Evolutionary conservation across 2,329 filamentous ascomycete species (phyloP), one percentile per base, ranked within the genome.

Genomic region (Alternaria alternata): DNA sequence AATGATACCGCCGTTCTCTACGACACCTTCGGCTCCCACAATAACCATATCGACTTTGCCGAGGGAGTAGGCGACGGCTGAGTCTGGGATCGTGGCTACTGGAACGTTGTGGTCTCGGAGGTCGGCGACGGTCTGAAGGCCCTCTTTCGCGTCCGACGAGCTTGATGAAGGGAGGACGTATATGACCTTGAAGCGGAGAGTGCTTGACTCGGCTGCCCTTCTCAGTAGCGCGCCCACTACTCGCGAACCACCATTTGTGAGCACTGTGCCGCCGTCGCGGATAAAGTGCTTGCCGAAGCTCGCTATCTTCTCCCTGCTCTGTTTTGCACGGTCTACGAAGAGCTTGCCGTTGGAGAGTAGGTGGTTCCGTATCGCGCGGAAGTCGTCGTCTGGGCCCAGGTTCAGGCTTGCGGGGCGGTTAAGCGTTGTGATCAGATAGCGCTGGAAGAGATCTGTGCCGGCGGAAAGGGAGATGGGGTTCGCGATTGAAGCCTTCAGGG

Each of bases 391-490:
- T 2, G 84, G 82, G 22, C 83, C 83, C 7, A 83, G 75, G 41
- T 75, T 74, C 38, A 76, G 57, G 55, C 73, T 74, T 18, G 72
- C 70, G 16, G 86, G 83, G 62, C 84, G 79, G 76, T 89, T 86
- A 69, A 90, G 78, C 20, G 86, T 93, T 57, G 89, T 88, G 72
- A 97, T 90, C 69, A 99, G 88, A 80, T 96, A 98, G 76, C 94
- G 91, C 78, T 95, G 91, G 84, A 99, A 98, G 60, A 98, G 88
- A 78, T 97, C 94, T 61, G 94, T 97, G 72, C 95, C 95, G 56
- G 96, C 95, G 49, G 92, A 93, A 16, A 98, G 88, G 5, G 94
- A 94, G 57, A 98, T 92, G 14, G 94, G 92, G 81, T 99, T 98
- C 7, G 90, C 85, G 54, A 96, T 90, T 20, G 89, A 88, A 59